Evolutionary conservation across 257 asterid species (phyloP).

Genomic region (Nicotiana knightiana): DNA sequence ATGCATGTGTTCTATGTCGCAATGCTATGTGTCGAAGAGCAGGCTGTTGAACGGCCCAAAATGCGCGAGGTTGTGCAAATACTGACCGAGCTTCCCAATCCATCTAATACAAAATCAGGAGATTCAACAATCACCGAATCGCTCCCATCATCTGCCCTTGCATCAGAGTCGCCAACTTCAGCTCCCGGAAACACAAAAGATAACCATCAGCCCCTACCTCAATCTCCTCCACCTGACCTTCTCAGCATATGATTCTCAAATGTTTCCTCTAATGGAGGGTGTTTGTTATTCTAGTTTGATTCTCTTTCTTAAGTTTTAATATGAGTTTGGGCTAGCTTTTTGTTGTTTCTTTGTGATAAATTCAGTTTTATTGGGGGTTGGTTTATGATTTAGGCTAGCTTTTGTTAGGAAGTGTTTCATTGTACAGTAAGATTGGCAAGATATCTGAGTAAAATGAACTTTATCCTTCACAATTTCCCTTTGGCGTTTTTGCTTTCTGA

Average conservation of each 20-base stretch:
- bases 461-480: background rate
- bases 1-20: constrained; percentile 22
- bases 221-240: constrained; percentile 38
- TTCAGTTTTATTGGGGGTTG: background rate
- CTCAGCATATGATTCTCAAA: constrained; percentile 33
- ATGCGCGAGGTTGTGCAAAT: constrained; percentile 23
- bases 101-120: constrained; percentile 29
- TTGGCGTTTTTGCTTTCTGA: too few species aligned
- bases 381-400: background rate
- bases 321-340: background rate
- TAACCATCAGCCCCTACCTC: constrained; percentile 18
- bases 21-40: constrained; percentile 14
- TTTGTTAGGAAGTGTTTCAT: background rate
- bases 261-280: background rate
- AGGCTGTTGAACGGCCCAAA: constrained; percentile 18
- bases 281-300: background rate
- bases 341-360: background rate
- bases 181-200: constrained; percentile 19
- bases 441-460: background rate
- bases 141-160: constrained; percentile 26
- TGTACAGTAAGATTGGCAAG: constrained; percentile 3
- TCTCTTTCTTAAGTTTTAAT: background rate
- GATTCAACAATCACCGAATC: constrained; percentile 32
- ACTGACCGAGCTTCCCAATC: constrained; percentile 43
- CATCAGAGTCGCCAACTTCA: constrained; percentile 35